Percentiles rank a stretch among this genome's conserved stretches.
Conservation (phyloP, 768 basidiomycete genomes). For the Leccinellum rugosiceps region DNA sequence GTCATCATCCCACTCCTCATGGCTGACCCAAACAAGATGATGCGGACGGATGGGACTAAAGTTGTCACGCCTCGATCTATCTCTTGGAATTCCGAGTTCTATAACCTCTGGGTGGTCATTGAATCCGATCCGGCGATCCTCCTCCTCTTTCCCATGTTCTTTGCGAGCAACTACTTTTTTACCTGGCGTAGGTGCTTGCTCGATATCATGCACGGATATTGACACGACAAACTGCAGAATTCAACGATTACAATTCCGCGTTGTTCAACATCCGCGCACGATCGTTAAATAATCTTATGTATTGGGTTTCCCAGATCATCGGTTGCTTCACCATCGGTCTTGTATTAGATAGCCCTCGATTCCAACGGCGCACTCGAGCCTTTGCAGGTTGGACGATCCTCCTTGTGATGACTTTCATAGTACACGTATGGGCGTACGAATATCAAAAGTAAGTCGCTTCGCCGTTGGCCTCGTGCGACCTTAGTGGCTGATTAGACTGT, state of each 20-base stretch:
- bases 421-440: slow-evolving; percentile 73
- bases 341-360: slow-evolving; percentile 52
- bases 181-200: slow-evolving; percentile 57
- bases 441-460: slow-evolving; percentile 55
- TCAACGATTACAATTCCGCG: slow-evolving; percentile 73
- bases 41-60: slow-evolving; percentile 69
- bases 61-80: slow-evolving; percentile 61
- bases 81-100: slow-evolving; percentile 71
- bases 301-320: slow-evolving; percentile 74
- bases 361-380: slow-evolving; percentile 62
- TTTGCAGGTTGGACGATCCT: slow-evolving; percentile 64
- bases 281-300: slow-evolving; percentile 73
- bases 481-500: neutral
- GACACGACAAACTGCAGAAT: slow-evolving; percentile 43
- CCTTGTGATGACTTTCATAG: slow-evolving; percentile 56
- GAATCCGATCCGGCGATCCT: slow-evolving; percentile 67
- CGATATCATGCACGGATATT: neutral
- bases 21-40: slow-evolving; percentile 68
- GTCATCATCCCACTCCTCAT: slow-evolving; percentile 63
- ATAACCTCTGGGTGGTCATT: slow-evolving; percentile 63
- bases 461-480: neutral
- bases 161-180: slow-evolving; percentile 80
- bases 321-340: slow-evolving; percentile 68
- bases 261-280: slow-evolving; percentile 76
- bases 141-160: slow-evolving; percentile 79